A percentile compares a stretch with the other conserved stretches of the same genome.
Evolutionary conservation across 106 monocot species (phyloP).

Genomic region (Platanthera zijinensis): DNA sequence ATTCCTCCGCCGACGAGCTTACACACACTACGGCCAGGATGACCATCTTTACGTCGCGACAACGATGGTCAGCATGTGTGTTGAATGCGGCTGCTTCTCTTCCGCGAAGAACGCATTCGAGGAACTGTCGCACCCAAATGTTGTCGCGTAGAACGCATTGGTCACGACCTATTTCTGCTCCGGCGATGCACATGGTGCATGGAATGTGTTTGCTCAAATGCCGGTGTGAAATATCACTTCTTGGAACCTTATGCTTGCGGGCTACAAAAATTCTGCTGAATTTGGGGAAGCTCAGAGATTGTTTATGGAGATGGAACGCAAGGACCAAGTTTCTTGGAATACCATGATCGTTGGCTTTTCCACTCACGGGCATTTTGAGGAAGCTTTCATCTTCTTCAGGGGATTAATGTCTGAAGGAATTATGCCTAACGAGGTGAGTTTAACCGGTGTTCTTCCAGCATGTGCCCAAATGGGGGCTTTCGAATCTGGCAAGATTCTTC

Average conservation of each 20-base stretch:
- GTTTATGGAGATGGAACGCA: slow-evolving; percentile 34
- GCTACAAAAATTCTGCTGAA: slow-evolving; percentile 31
- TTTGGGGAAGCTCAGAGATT: slow-evolving; percentile 25
- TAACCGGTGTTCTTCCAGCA: slow-evolving; percentile 39
- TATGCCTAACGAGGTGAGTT: slow-evolving; percentile 45
- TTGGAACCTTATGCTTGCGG: slow-evolving; percentile 70
- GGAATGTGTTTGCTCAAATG: slow-evolving; percentile 34
- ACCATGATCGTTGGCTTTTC: slow-evolving; percentile 60
- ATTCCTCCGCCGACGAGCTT: too few relatives aligned
- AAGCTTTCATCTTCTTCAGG: slow-evolving; percentile 31
- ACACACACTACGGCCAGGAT: slow-evolving; percentile 30
- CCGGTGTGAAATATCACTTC: slow-evolving; percentile 40
- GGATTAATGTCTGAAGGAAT: slow-evolving; percentile 31
- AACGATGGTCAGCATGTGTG: slow-evolving; percentile 53
- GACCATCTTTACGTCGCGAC: slow-evolving; percentile 53
- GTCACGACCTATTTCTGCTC: slow-evolving; percentile 37
- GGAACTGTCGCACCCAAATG: slow-evolving; percentile 39
- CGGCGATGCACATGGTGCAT: slow-evolving; percentile 22
- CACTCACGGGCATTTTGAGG: slow-evolving; percentile 24
- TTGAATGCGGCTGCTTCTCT: slow-evolving; percentile 21
- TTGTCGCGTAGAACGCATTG: slow-evolving; percentile 54
- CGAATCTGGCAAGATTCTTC: slow-evolving; percentile 38
- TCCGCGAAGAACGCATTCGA: slow-evolving; percentile 38
- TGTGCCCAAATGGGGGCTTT: slow-evolving; percentile 50
- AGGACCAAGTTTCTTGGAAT: slow-evolving; percentile 54